Percentiles rank a stretch among this genome's conserved stretches.
Evolutionary conservation across 2,329 filamentous ascomycete species (phyloP).

Genomic region (Venturia effusa): DNA sequence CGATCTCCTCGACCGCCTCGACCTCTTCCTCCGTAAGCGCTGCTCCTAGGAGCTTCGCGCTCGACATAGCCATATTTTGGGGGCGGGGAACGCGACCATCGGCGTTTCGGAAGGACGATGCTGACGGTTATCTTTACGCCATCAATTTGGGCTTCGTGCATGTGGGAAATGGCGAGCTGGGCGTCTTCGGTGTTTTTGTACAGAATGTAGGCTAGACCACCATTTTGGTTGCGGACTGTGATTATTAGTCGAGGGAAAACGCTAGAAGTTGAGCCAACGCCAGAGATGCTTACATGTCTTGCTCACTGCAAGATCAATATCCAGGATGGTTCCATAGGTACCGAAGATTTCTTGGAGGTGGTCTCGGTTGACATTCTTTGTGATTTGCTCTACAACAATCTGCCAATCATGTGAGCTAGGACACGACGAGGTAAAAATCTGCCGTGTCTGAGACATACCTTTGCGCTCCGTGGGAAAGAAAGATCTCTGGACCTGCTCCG

Average conservation of each 20-base stretch:
- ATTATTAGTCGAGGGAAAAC: slow-evolving; percentile 1
- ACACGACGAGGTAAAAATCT: background rate
- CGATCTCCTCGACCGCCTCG: slow-evolving; percentile 9
- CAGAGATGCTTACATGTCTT: slow-evolving; percentile 55
- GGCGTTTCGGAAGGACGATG: slow-evolving; percentile 73
- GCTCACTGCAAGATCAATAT: slow-evolving; percentile 85
- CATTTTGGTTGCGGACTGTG: slow-evolving; percentile 66
- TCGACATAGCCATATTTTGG: slow-evolving; percentile 18
- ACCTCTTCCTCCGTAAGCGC: slow-evolving; percentile 15
- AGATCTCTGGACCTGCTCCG: background rate
- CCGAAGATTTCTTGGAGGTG: slow-evolving; percentile 91
- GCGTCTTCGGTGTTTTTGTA: slow-evolving; percentile 69
- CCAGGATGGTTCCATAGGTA: slow-evolving; percentile 72
- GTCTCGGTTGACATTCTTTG: slow-evolving; percentile 83
- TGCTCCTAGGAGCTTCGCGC: slow-evolving; percentile 16
- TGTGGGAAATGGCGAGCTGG: slow-evolving; percentile 81
- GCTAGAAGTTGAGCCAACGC: background rate
- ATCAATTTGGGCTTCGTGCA: slow-evolving; percentile 96
- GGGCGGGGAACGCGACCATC: slow-evolving; percentile 72
- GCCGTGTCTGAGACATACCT: slow-evolving; percentile 1
- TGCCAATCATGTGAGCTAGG: slow-evolving; percentile 26
- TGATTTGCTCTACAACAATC: slow-evolving; percentile 93
- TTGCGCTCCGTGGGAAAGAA: slow-evolving; percentile 10
- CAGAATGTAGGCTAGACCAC: slow-evolving; percentile 87
- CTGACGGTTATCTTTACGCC: slow-evolving; percentile 75